Conservation (phyloP, 129 eudicot genomes). For the Chrysanthemum lavandulifolium region DNA sequence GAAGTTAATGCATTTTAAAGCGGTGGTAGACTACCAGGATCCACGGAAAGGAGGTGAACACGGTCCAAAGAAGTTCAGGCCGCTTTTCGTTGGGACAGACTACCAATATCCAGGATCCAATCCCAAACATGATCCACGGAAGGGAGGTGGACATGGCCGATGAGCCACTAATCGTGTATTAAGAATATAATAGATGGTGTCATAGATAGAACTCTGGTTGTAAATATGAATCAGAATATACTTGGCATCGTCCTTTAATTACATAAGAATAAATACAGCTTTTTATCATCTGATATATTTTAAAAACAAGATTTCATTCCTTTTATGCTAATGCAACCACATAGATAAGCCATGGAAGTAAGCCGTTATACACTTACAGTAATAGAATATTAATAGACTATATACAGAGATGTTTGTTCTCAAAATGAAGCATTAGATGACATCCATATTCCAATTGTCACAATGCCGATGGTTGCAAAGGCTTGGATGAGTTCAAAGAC, state of each 20-base stretch:
- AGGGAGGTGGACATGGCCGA: conserved; percentile 19
- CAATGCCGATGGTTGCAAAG: conserved; percentile 73
- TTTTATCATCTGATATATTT: neutral
- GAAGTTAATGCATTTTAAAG: neutral
- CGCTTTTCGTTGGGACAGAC: conserved; percentile 38
- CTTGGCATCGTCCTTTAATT: neutral
- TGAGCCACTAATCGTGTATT: neutral
- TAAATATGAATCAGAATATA: neutral
- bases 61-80: neutral
- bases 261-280: conserved; percentile 7
- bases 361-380: conserved; percentile 22
- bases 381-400: conserved; percentile 34
- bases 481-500: conserved; percentile 79
- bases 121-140: conserved; percentile 63
- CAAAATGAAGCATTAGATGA: conserved; percentile 54
- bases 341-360: conserved; percentile 13
- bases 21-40: conserved; percentile 53
- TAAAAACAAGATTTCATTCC: conserved; percentile 1
- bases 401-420: conserved; percentile 42
- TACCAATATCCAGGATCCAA: conserved; percentile 62
- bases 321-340: conserved; percentile 20
- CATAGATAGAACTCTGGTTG: neutral
- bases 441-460: conserved; percentile 86
- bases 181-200: neutral
- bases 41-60: neutral